Evolutionary conservation across 495 filamentous ascomycete genomes (phyloP), one percentile per base, ranked within the genome.

Genomic region (Aspergillus steynii): DNA sequence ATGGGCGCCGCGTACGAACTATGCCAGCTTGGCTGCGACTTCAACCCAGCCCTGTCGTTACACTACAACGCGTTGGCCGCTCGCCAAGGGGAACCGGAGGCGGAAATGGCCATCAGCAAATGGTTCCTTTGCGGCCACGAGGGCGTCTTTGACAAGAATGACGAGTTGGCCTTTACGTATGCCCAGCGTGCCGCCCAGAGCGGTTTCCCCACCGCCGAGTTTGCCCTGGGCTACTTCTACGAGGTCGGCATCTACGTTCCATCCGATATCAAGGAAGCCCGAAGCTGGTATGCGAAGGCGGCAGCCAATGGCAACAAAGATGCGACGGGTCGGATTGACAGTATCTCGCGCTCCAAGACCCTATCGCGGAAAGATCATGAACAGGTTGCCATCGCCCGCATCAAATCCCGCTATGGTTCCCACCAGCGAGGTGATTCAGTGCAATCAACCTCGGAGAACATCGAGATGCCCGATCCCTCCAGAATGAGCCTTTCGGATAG

Each of bases 101-200:
- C 94, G 0, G 91, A 96, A 55, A 92, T 99, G 84, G 92, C 93
- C 28, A 94, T 99, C 61, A 97, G 93, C 69, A 96, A 97, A 74
- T 99, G 95, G 95, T 98, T 98, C 74, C 81, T 99, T 29, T 97
- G 95, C 68, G 95, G 95, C 7, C 91, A 93, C 63, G 93, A 98
- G 69, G 86, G 86, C 28, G 81, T 93, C 5, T 97, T 99, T 69
- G 85, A 90, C 47, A 98, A 97, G 80, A 97, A 96, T 68, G 96
- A 99, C 74, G 88, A 90, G 63, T 78, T 98, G 9, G 96, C 95
- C 5, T 99, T 90, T 71, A 88, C 83, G 29, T 97, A 97, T 69
- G 96, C 96, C 28, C 86, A 92, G 58, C 84, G 92, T 50, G 95
- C 95, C 4, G 93, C 95, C 31, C 77, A 84, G 55, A 82, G 84